Base-by-base conservation (phyloP, 305 asterid genomes). In the Fraxinus nigra region DNA sequence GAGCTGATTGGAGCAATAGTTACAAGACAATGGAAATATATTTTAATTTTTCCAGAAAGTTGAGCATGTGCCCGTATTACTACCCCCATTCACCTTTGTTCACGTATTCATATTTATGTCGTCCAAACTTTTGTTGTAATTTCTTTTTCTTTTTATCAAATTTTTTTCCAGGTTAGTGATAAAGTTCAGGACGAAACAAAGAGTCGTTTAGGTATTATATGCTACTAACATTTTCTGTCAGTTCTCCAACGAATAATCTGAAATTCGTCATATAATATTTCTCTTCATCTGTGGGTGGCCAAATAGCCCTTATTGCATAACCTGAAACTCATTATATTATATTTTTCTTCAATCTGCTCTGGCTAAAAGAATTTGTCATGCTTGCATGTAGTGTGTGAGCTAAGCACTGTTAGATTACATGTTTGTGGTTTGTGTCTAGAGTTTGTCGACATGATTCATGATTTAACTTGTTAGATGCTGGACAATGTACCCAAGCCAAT, bases 181-280 rank as follows among this genome's bases (percentile, higher is more conserved):
- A 89, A 92, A 83, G 94, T 92, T 81, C 90, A 90, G 81, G 92
- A 90, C 86, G 91, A 92, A 79, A 85, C 93, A 72, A 91, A 91
- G 85, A 91, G 88, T 76, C 90, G 88, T 54, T 56, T 87, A 85
- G 93, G 91, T 90, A 78, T 48, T 33, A 14, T 26, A 79, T 24
- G 18, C 70, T 80, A 51, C 40, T 46, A 63, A 28, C 10, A 76
- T 33, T 40, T n/a, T 75, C 35, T 76, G 18, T 20, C 13, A 16
- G 26, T 72, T 28, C 26, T 40, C 20, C n/a, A 26, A 30, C 81
- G 22, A 38, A 26, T 65, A 84, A 48, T 40, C 61, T 46, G 82
- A 73, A 10, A 78, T 28, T 40, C 0, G 3, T 28, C 13, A 67
- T 37, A 59, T 20, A 59, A 59, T 59, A 59, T 59, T 59, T 59